These are phyloP conservation scores for Aspergillus thermomutatus DNA, from an alignment of 2,329 filamentous ascomycete species.

Conservation along the genomic window DNA sequence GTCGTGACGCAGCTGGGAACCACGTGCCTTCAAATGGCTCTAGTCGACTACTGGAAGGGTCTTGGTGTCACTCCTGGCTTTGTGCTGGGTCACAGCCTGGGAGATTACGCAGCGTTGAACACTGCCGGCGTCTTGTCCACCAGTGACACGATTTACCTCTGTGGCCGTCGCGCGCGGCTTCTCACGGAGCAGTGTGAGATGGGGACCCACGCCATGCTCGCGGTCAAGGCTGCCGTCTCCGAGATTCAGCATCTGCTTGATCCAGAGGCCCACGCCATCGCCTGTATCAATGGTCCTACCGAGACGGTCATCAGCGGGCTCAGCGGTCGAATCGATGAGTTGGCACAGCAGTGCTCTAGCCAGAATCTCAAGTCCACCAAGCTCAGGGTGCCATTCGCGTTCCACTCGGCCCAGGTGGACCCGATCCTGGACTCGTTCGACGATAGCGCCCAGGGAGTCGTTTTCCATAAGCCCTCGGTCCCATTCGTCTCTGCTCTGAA, in stretches of 20 bases:
- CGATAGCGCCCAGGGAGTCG: constrained; percentile 33
- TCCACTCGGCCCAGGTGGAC: constrained; percentile 47
- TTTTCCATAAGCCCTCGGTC: constrained; percentile 37
- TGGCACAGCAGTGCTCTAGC: constrained; percentile 33
- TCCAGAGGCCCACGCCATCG: constrained; percentile 28
- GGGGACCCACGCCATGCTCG: constrained; percentile 45
- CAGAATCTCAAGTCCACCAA: constrained; percentile 41
- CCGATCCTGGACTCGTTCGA: constrained; percentile 44
- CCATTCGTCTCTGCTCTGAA: constrained; percentile 48
- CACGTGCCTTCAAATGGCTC: constrained; percentile 39
- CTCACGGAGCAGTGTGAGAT: constrained; percentile 38
- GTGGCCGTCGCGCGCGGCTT: constrained; percentile 40
- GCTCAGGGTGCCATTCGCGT: constrained; percentile 44
- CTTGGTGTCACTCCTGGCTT: constrained; percentile 36
- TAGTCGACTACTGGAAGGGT: constrained; percentile 34
- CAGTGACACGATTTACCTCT: constrained; percentile 38
- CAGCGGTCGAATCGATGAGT: constrained; percentile 33
- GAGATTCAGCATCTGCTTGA: constrained; percentile 31
- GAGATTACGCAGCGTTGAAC: constrained; percentile 42
- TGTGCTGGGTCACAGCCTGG: constrained; percentile 42
- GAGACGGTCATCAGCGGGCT: constrained; percentile 44
- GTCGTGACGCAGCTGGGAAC: constrained; percentile 36
- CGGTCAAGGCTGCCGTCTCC: constrained; percentile 37
- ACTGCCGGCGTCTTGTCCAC: constrained; percentile 36
- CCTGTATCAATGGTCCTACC: constrained; percentile 44